Conservation (phyloP, 441 rosid species). For the Mallotus japonicus region DNA sequence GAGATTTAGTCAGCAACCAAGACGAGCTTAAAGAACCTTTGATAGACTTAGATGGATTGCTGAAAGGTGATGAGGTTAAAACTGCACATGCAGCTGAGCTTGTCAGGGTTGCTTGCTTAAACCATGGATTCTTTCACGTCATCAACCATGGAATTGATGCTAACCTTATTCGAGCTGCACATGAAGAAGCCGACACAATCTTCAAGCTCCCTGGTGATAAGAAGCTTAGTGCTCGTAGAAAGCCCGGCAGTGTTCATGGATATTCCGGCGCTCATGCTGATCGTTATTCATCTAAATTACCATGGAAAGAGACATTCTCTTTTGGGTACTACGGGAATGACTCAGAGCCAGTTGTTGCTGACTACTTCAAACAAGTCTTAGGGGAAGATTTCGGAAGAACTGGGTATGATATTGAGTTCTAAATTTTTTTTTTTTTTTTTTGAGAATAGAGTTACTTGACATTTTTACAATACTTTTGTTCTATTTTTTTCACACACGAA, state of each 20-base stretch:
- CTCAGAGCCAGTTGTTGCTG: constrained; percentile 31
- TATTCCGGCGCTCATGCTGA: constrained; percentile 30
- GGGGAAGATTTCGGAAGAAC: constrained; percentile 50
- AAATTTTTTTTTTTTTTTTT: too few relatives aligned
- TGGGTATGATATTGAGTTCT: constrained; percentile 42
- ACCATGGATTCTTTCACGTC: constrained; percentile 69
- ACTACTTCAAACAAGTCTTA: constrained; percentile 45
- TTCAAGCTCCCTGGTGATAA: constrained; percentile 50
- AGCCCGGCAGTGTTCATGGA: constrained; percentile 41
- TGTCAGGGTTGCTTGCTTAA: constrained; percentile 47
- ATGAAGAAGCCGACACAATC: constrained; percentile 41
- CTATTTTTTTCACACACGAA: too few relatives aligned
- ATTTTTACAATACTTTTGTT: too few relatives aligned
- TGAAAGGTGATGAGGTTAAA: constrained; percentile 36
- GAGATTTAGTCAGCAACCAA: constrained; percentile 37
- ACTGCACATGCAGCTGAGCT: constrained; percentile 39
- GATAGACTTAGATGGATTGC: constrained; percentile 51
- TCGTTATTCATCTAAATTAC: constrained; percentile 54
- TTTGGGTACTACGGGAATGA: constrained; percentile 27
- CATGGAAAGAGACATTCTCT: constrained; percentile 81
- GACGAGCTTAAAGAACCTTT: constrained; percentile 60
- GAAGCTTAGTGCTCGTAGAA: constrained; percentile 41
- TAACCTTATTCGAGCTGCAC: constrained; percentile 42
- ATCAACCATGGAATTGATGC: constrained; percentile 60
- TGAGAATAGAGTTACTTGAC: too few relatives aligned